Evolutionary conservation across 2,329 filamentous ascomycete genomes (phyloP).

Genomic region (Dothistroma pini): DNA sequence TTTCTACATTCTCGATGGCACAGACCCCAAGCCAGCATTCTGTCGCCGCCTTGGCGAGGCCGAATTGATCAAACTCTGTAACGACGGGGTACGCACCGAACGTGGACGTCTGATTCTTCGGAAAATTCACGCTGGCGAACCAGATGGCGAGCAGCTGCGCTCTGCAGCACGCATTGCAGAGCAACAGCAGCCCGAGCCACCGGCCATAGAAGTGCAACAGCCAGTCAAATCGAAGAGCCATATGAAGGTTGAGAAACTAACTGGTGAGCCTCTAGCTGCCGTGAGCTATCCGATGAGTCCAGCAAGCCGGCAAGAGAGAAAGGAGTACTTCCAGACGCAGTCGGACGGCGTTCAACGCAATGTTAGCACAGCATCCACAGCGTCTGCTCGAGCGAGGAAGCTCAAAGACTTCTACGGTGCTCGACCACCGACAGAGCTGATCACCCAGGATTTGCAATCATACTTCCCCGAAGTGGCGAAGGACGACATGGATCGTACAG

Average conservation of each 20-base stretch:
- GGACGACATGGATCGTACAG: constrained; percentile 93
- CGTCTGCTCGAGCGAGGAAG: constrained; percentile 46
- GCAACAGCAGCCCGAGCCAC: constrained; percentile 59
- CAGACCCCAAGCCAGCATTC: constrained; percentile 75
- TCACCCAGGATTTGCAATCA: constrained; percentile 90
- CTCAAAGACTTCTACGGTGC: constrained; percentile 85
- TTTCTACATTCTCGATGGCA: constrained; percentile 86
- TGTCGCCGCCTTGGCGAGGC: constrained; percentile 80
- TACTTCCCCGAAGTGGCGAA: constrained; percentile 96
- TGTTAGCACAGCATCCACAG: constrained; percentile 34
- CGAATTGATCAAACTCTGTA: constrained; percentile 87
- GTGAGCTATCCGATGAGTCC: constrained; percentile 86
- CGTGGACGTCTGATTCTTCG: constrained; percentile 85
- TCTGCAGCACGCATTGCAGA: constrained; percentile 83
- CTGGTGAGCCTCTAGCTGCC: constrained; percentile 81
- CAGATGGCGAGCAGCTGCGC: constrained; percentile 79
- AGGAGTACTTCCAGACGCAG: constrained; percentile 48
- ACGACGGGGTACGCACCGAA: constrained; percentile 78
- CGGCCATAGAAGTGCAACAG: constrained; percentile 58
- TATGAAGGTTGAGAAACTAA: constrained; percentile 81
- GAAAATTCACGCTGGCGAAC: constrained; percentile 88
- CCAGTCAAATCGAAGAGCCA: constrained; percentile 72
- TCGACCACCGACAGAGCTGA: constrained; percentile 91
- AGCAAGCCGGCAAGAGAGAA: constrained; percentile 61
- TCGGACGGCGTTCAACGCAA: constrained; percentile 27